phyloP scores from a whole-genome alignment of 139 green algal species.

The Coelastrella sp. region DNA sequence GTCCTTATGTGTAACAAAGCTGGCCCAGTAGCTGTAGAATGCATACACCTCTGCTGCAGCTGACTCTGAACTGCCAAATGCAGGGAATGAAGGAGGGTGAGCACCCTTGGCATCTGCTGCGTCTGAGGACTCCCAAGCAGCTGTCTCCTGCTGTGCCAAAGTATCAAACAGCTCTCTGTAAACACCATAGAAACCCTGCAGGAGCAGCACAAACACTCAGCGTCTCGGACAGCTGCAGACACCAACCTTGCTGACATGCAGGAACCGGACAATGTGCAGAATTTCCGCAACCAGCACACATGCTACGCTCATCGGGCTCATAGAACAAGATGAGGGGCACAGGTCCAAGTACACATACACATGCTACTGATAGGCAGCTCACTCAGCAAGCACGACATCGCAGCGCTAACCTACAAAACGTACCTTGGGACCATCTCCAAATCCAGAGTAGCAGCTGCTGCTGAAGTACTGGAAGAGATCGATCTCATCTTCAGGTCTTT shows the following conservation, averaged over 20 bases:
- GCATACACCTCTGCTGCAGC: conserved; percentile 64
- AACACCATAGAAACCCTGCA: conserved; percentile 92
- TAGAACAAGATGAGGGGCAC: no score
- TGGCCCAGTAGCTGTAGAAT: conserved; percentile 91
- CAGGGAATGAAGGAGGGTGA: conserved; percentile 21
- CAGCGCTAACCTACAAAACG: no score
- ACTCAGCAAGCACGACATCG: no score
- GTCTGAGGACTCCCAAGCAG: conserved; percentile 34
- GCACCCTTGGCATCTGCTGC: neutral
- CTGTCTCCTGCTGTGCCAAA: conserved; percentile 76
- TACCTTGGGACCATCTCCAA: conserved; percentile 81
- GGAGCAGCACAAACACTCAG: neutral
- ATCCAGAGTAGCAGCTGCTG: conserved; percentile 81
- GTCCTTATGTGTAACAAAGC: conserved; percentile 82
- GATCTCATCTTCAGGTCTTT: conserved; percentile 76
- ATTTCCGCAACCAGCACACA: no score
- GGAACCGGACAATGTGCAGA: no score
- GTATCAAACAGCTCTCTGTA: conserved; percentile 86
- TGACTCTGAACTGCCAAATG: conserved; percentile 49
- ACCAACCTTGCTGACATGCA: no score
- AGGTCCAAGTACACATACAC: no score
- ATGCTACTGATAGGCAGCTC: no score
- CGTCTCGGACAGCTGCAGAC: no score
- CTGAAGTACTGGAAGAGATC: conserved; percentile 91
- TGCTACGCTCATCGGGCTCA: no score